Evolutionary conservation across 129 eudicot species (phyloP), one percentile per base, ranked within the genome.

Genomic region (Flaveria trinervia): DNA sequence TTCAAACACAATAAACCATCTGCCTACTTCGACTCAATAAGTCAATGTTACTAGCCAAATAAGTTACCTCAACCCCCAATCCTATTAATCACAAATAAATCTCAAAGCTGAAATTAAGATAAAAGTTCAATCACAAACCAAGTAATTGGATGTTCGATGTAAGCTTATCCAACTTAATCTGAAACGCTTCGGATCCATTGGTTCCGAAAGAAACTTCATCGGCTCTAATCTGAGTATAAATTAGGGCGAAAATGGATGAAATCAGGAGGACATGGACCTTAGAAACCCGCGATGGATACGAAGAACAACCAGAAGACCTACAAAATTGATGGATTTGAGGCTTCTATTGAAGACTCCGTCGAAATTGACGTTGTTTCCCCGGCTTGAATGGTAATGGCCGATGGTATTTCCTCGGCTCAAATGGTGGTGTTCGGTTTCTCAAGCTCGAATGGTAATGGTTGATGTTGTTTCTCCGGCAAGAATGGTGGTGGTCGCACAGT

Each of bases 121-220:
- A 48, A 15, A 76, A 49, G 17, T 16, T 33, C 64, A 49, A 75
- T 16, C 0, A 76, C 85, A 70, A 52, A 92, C 98, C 98, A 44
- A 92, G 88, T n/a, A 82, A 39, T 12, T 80, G 90, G 87, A 93
- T 86, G 92, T 86, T 86, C 23, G 88, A 86, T 51, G 81, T 80
- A 65, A 93, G 96, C 15, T 85, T 85, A 70, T 82, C 90, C 77
- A 86, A 70, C 61, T 86, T 78, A 77, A 83, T 60, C 77, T 65
- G 75, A 16, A 79, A 66, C 39, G 74, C 73, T 41, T 84, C 86
- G 14, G 86, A 70, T 0, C 54, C 86, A 25, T 83, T 87, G 69
- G 90, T 85, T 79, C 86, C 70, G 62, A 80, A 1, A 2, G 2
- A 26, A 26, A 26, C 28, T 26, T 2, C 28, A 2, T 26, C 77